These are phyloP conservation scores for Annona squamosa DNA, from an alignment of 164 flowering plant genomes.

Conservation along the genomic window DNA sequence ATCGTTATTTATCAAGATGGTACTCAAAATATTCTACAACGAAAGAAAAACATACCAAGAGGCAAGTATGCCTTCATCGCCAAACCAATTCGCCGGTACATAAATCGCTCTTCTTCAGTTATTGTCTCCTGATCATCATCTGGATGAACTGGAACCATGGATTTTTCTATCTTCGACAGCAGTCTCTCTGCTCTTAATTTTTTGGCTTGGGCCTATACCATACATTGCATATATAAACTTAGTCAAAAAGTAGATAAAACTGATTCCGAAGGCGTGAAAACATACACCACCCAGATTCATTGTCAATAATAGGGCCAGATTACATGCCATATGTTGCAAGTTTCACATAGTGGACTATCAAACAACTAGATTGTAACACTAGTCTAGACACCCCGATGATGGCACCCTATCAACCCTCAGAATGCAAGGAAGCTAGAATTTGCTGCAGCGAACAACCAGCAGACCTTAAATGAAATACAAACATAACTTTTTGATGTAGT, in stretches of 20 bases:
- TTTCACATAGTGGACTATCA: background rate
- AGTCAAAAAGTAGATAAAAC: background rate
- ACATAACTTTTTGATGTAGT: no score
- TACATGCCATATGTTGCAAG: background rate
- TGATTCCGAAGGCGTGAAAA: background rate
- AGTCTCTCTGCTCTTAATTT: constrained; percentile 74
- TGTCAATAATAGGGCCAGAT: background rate
- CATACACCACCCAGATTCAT: background rate
- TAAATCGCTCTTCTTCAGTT: constrained; percentile 86
- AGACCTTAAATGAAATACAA: no score
- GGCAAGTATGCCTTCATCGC: constrained; percentile 93
- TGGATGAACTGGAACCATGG: constrained; percentile 83
- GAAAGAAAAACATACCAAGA: constrained; percentile 45
- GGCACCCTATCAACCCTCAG: background rate
- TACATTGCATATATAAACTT: constrained; percentile 9
- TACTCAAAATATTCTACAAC: background rate
- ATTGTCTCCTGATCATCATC: constrained; percentile 86
- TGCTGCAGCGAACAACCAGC: background rate
- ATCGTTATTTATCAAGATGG: background rate
- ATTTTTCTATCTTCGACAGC: constrained; percentile 67
- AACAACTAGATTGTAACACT: background rate
- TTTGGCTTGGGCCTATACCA: constrained; percentile 76
- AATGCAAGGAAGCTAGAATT: background rate
- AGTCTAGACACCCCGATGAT: background rate
- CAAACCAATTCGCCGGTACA: constrained; percentile 88